Percentiles rank a stretch among this genome's conserved stretches.
Evolutionary conservation across 805 yeast species (phyloP).

Genomic region (Yamadazyma phyllophila): DNA sequence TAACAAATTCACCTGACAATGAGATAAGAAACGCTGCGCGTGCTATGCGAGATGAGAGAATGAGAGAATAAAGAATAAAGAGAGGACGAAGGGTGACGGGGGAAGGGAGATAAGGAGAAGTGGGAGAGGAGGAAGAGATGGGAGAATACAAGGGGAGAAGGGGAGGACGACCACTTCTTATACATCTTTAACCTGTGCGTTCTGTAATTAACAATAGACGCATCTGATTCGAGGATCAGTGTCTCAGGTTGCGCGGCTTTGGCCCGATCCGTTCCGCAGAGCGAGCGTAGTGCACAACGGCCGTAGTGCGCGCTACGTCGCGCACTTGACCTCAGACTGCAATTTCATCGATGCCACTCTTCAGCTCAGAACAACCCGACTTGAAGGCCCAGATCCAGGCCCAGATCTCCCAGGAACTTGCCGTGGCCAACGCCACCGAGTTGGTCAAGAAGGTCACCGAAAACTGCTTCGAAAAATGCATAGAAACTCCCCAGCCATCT

Average conservation of each 20-base stretch:
- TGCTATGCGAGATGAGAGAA: background rate
- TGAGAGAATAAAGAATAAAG: background rate
- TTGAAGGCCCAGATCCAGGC: conserved; percentile 62
- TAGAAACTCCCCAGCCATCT: conserved; percentile 55
- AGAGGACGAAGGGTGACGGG: background rate
- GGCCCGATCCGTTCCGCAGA: no score
- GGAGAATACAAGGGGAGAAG: no score
- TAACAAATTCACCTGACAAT: background rate
- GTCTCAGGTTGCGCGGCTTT: no score
- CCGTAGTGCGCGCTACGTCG: no score
- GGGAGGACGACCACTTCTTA: no score
- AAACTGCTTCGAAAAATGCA: conserved; percentile 82
- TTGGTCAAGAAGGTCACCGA: conserved; percentile 81
- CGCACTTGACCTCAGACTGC: no score
- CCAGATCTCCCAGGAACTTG: conserved; percentile 78
- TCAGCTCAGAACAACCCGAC: conserved; percentile 31
- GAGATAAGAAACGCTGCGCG: background rate
- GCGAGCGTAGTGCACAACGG: no score
- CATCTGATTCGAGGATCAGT: no score
- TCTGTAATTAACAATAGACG: no score
- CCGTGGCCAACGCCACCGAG: conserved; percentile 88
- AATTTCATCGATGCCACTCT: conserved; percentile 23
- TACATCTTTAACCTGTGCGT: no score
- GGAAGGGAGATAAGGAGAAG: no score
- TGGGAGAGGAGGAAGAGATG: no score